Evolutionary conservation across 176 grass and related monocot genomes (phyloP).

Genomic region (Raddia distichophylla): DNA sequence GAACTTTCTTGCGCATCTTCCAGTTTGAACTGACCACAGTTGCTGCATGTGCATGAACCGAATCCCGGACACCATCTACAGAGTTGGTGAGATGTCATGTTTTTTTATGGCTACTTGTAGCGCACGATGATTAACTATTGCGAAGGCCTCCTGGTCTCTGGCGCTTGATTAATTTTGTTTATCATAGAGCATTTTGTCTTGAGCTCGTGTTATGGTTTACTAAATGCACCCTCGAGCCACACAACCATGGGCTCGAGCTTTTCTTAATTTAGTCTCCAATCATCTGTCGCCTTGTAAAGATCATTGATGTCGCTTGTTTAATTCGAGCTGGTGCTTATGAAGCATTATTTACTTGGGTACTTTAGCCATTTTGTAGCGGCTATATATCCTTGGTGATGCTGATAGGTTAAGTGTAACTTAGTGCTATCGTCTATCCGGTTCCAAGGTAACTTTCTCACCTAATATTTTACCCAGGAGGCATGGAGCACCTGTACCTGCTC

Average conservation of each 20-base stretch:
- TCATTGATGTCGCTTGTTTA: background rate
- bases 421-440: background rate
- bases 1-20: background rate
- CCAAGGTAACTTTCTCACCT: too few relatives aligned
- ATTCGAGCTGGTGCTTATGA: conserved; percentile 5
- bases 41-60: conserved; percentile 32
- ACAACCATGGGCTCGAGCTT: background rate
- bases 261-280: background rate
- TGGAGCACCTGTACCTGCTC: background rate
- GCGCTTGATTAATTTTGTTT: conserved; percentile 28
- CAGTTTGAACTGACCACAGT: background rate
- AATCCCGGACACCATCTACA: conserved; percentile 5
- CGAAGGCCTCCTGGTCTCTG: conserved; percentile 9
- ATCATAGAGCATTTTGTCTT: conserved; percentile 34
- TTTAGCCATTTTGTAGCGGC: background rate
- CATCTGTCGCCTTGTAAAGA: background rate
- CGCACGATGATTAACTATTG: conserved; percentile 3
- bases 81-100: conserved; percentile 39
- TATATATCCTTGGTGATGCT: background rate
- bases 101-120: conserved; percentile 5
- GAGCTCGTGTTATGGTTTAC: background rate
- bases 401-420: conserved; percentile 6
- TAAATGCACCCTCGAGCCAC: conserved; percentile 25
- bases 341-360: background rate
- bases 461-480: conserved; percentile 23